Base-by-base conservation (phyloP, 139 green algal species). In the Closterium sp. region DNA sequence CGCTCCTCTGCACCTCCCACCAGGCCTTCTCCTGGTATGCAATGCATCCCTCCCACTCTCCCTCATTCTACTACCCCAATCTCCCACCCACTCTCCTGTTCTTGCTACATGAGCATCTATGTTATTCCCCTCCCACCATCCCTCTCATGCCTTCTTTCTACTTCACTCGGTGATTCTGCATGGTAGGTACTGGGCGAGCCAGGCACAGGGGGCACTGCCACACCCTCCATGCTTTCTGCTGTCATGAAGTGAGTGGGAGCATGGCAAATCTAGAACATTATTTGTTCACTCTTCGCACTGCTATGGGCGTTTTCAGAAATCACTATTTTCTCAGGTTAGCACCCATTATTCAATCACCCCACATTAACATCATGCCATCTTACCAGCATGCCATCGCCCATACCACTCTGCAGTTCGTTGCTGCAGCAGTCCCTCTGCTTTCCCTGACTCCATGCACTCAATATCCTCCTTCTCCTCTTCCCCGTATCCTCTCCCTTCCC, bases 181-280 rank as follows among this genome's bases (percentile, higher is more conserved):
- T 79, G 62, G 86, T 89, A 94, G 92, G 92, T 94, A 89, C 34
- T 94, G 32, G 92, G 92, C 22, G 92, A 94, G 70, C 88, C 92
- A 9, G 92, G 92, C 29, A 90, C 24, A 42, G 92, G 92, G 10
- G 92, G 92, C 29, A 90, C 92, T 9, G 92, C 92, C 88, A 94
- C 92, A 19, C 92, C 92, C 24, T 94, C 92, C 24, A 94, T 94
- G 92, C 88, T 94, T 11, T 32, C 88, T 4, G 88, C 32, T 28
- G 45, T 94, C 22, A 38, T 79, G 28, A 84, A 24, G 29, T 94
- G 38, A 50, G 38, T 50, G 38, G 11, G 38, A 50, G 38, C 38
- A 9, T 50, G 38, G 38, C 5, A 7, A 17, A 17, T 50, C 38
- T 50, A 9, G 38, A 50, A 50, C 38, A 50, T 50, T 11, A 9